Percentiles rank a stretch among this genome's conserved stretches.
phyloP scores from a whole-genome alignment of 2,329 filamentous ascomycete species.

The Ophiostoma sp. region DNA sequence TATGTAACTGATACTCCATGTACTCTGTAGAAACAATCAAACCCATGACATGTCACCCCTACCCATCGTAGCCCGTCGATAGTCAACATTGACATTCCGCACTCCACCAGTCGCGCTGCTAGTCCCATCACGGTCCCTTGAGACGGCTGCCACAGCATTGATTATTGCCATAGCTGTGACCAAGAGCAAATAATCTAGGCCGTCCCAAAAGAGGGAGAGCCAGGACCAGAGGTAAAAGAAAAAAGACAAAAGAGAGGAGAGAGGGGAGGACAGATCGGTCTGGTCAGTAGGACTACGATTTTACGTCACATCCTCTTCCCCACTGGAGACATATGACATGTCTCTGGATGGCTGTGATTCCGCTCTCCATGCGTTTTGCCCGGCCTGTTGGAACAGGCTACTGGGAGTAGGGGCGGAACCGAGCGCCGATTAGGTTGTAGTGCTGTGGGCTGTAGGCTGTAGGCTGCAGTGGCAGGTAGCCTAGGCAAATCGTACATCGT shows the following conservation, averaged over 20 bases:
- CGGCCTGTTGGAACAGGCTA: neutral
- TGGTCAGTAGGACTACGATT: neutral
- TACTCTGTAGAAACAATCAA: neutral
- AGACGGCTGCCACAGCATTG: neutral
- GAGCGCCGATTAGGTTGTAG: neutral
- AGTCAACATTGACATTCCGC: constrained; percentile 1
- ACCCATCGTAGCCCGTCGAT: neutral
- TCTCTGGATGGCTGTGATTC: neutral
- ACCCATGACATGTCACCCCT: neutral
- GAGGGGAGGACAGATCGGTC: no score
- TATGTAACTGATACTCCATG: no score
- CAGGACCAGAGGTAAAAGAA: no score
- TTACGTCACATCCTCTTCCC: neutral
- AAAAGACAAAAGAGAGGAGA: neutral
- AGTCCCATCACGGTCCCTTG: neutral
- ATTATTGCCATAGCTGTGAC: neutral
- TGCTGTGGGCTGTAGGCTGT: neutral
- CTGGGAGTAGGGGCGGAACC: constrained; percentile 11
- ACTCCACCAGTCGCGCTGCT: neutral
- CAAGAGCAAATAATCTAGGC: neutral
- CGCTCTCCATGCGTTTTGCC: constrained; percentile 7
- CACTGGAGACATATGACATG: no score
- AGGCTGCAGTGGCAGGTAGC: neutral
- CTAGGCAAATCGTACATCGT: neutral
- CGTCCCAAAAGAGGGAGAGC: neutral